Evolutionary conservation across 177 flowering plant species (phyloP), one percentile per base, ranked within the genome.

Genomic region (Telopea speciosissima): DNA sequence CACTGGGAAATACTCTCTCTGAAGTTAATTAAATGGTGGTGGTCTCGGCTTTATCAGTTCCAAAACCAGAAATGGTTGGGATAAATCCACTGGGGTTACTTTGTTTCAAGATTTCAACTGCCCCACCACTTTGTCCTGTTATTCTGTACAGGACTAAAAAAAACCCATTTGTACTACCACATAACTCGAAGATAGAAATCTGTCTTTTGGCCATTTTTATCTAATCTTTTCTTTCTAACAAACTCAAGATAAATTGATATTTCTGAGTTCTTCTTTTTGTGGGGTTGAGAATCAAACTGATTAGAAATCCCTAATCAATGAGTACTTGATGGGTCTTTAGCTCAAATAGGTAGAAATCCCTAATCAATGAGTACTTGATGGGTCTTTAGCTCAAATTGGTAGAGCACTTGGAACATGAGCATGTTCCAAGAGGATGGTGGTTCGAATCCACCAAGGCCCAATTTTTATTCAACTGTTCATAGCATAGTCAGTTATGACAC

Each of bases 261-360:
- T 19, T 59, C 64, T 45, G 73, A 22, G 54, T 65, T 28, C 21
- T 26, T 24, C 13, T 26, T 69, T 49, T 64, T 69, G 65, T 58
- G 62, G n/a, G 54, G 11, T 68, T 63, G 60, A 28, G 28, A 49
- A 66, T 26, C 44, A 19, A 22, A 28, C n/a, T 17, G 40, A 7
- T 65, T 44, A 69, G 49, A 66, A 24, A 16, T 56, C 22, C 60
- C n/a, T n/a, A n/a, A n/a, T n/a, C n/a, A n/a, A n/a, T n/a, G n/a
- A n/a, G n/a, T n/a, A n/a, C n/a, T n/a, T n/a, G n/a, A n/a, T n/a
- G n/a, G n/a, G n/a, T n/a, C n/a, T n/a, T n/a, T n/a, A n/a, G n/a
- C n/a, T n/a, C n/a, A n/a, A n/a, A n/a, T n/a, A n/a, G n/a, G n/a
- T n/a, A n/a, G n/a, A n/a, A n/a, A n/a, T n/a, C n/a, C n/a, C n/a